A percentile compares a stretch with the other conserved stretches of the same genome.
phyloP scores from a whole-genome alignment of 345 rosid species.

The Citrus inodora region DNA sequence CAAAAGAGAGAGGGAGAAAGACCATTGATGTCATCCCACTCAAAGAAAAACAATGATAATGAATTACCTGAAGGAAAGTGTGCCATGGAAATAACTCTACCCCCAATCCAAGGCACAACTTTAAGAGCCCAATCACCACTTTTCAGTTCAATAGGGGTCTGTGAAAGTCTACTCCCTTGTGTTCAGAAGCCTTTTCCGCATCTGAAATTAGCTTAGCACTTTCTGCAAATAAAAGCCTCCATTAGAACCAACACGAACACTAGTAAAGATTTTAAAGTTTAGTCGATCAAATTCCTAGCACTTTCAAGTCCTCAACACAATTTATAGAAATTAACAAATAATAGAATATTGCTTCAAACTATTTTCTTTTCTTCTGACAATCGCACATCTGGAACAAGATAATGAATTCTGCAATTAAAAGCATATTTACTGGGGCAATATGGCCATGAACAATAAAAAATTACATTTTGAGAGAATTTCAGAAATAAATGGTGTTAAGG shows the following conservation, averaged over 20 bases:
- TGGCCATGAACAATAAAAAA: background rate
- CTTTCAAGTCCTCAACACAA: no score
- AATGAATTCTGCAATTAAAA: background rate
- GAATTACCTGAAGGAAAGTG: slow-evolving; percentile 82
- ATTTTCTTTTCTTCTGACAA: background rate
- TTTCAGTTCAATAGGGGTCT: slow-evolving; percentile 56
- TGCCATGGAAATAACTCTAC: slow-evolving; percentile 86
- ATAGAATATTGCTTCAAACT: background rate
- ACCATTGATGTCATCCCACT: background rate
- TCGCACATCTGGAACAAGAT: background rate
- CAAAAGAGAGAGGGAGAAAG: background rate
- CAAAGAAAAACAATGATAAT: background rate
- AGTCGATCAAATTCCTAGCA: no score
- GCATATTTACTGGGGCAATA: background rate
- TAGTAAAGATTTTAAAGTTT: no score
- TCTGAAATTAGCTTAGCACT: slow-evolving; percentile 54
- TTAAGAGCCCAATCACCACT: slow-evolving; percentile 67
- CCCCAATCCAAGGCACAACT: slow-evolving; percentile 94
- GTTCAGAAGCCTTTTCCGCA: slow-evolving; percentile 47
- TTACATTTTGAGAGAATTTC: background rate
- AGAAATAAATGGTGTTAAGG: background rate
- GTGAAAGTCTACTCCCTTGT: slow-evolving; percentile 67
- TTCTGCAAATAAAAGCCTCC: slow-evolving; percentile 40
- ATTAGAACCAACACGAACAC: background rate
- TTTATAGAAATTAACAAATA: background rate